Percentiles rank a stretch among this genome's conserved stretches.
Conservation (phyloP, 2,329 filamentous ascomycete species). For the Fusarium sp. region DNA sequence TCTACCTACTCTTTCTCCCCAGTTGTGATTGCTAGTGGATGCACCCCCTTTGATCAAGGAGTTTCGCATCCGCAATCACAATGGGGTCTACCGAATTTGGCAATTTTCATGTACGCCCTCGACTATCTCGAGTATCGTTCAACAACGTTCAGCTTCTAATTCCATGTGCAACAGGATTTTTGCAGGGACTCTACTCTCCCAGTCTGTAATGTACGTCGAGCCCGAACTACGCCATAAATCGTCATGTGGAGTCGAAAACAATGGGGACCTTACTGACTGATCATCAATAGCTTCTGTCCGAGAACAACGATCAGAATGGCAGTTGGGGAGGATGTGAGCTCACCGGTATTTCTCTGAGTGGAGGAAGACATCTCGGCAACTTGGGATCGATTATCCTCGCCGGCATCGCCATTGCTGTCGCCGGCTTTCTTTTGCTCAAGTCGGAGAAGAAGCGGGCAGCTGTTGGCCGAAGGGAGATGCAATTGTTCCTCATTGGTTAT, state of each 20-base stretch:
- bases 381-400: constrained; percentile 92
- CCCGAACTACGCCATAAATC: constrained; percentile 20
- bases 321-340: constrained; percentile 80
- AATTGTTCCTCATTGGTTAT: constrained; percentile 90
- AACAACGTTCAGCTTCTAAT: constrained; percentile 34
- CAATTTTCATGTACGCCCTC: constrained; percentile 68
- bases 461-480: constrained; percentile 96
- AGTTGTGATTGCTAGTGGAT: constrained; percentile 50
- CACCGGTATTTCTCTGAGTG: constrained; percentile 79
- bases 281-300: constrained; percentile 65
- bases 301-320: constrained; percentile 70
- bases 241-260: constrained; percentile 39
- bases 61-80: constrained; percentile 52
- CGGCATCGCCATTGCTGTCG: constrained; percentile 79
- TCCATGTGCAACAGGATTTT: constrained; percentile 72
- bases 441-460: constrained; percentile 94
- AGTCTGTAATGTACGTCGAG: constrained; percentile 82
- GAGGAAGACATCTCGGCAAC: constrained; percentile 80
- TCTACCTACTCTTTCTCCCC: constrained; percentile 20
- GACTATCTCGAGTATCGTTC: constrained; percentile 9
- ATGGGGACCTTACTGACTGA: constrained; percentile 42
- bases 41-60: constrained; percentile 46
- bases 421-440: constrained; percentile 78
- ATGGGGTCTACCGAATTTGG: constrained; percentile 75
- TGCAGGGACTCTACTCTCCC: constrained; percentile 88